Evolutionary conservation across 805 yeast genomes (phyloP), one percentile per base, ranked within the genome.

Genomic region (Metschnikowia orientalis): DNA sequence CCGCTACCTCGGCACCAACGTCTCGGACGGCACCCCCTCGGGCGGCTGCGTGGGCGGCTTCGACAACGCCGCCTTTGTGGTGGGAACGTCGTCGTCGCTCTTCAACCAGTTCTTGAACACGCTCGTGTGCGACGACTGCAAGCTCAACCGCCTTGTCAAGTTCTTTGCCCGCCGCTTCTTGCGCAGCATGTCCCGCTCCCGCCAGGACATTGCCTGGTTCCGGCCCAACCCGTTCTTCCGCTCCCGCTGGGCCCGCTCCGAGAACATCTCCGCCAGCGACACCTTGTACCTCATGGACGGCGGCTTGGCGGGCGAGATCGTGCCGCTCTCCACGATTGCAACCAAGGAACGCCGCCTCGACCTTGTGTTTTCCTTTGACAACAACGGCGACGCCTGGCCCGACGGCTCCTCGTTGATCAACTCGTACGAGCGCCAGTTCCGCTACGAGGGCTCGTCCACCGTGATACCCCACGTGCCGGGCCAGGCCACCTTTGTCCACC

Each of bases 381-480:
- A 51, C 30, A 41, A 46, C n/a, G 45, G 44, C 1, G 51, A 49
- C 11, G 42, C 42, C 14, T 63, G 64, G 64, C 67, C 69, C 9
- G 43, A 51, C 30, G 70, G 70, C 6, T 29, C 51, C 6, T 42
- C 64, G 1, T 44, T 63, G 34, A 44, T 56, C 23, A 36, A 48
- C 18, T 56, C 64, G 3, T 63, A 60, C 38, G 54, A 57, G 34
- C 45, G 67, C 9, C 69, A 62, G 34, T 62, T 61, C 38, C 40
- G 48, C 10, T 24, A 33, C 2, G 71, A 71, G 44, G 80, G 79
- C 18, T 66, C 71, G 42, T 74, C 75, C 30, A 73, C 83, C 17
- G 64, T 80, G 2, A 83, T 82, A 69, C 95, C 95, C 7, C 75
- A 81, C 45, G 89, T 86, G 34, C 95, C 95, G 8, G 89, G 77